Base-by-base conservation (phyloP, 805 yeast genomes). In the Isabelozyma heimii region DNA sequence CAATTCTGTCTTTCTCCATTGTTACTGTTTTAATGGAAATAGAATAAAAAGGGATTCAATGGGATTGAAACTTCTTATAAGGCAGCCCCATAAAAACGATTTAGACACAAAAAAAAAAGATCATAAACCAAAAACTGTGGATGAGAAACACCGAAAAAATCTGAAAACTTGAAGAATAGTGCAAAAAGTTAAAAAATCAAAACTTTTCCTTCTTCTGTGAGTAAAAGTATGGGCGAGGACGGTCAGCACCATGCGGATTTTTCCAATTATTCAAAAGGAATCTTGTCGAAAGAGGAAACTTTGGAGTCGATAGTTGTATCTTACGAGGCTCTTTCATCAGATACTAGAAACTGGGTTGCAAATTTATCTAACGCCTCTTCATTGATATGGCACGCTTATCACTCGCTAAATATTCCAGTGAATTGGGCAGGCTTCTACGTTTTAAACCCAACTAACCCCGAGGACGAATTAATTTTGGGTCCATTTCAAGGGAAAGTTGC, bases 401-500 rank as follows among this genome's bases (percentile, higher is more conserved):
- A 80, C 48, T 78, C 89, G 0, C 62, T 88, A 20, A 66, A 67
- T 1, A 56, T 66, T 12, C 71, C 72, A 0, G 88, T 91, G 9
- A 92, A 92, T 65, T 92, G 99, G 99, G 82, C 96, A 0, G 99
- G 99, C 0, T 91, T 94, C 64, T 92, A 92, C 59, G 81, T 88
- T 1, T 55, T 75, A 14, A 76, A 81, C 47, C 65, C 72, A 2
- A 59, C 63, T 10, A 63, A 60, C 24, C 43, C 28, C n/a, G 43
- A 56, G 0, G 43, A 63, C 1, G 82, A 78, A 58, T 72, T 94
- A 45, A 76, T 89, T 17, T 72, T 92, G 37, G 99, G 95, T 0
- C 99, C 99, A 12, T 92, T 92, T 66, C 96, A 89, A 66, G 99
- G 99, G 4, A 90, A 90, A 65, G 97, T 92, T 2, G 98, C 98